These are phyloP conservation scores for Aspergillus calidoustus DNA, from an alignment of 2,329 filamentous ascomycete genomes.

Conservation along the genomic window DNA sequence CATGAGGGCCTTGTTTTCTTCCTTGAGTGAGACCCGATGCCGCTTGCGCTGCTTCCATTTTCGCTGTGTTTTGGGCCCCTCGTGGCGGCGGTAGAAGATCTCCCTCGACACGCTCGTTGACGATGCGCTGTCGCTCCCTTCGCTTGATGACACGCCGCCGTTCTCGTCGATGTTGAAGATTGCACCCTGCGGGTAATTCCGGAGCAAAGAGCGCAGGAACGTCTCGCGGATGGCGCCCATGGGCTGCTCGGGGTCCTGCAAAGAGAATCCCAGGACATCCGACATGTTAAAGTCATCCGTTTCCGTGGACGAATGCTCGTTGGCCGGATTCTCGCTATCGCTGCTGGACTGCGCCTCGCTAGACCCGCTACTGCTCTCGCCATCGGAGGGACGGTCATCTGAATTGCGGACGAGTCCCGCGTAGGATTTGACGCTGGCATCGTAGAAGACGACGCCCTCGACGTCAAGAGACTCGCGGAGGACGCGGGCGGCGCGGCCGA, in stretches of 20 bases:
- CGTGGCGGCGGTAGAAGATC: constrained; percentile 5
- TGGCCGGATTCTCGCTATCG: constrained; percentile 3
- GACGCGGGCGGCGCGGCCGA: constrained; percentile 52
- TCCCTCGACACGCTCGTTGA: constrained; percentile 5
- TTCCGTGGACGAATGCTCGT: background rate
- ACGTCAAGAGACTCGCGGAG: constrained; percentile 49
- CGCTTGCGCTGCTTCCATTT: constrained; percentile 20
- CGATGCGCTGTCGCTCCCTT: constrained; percentile 24
- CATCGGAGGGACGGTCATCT: constrained; percentile 12
- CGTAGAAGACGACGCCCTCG: constrained; percentile 44
- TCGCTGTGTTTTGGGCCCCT: background rate
- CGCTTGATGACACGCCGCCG: constrained; percentile 27
- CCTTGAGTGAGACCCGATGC: constrained; percentile 20
- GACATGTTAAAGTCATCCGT: constrained; percentile 1
- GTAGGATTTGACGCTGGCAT: constrained; percentile 26
- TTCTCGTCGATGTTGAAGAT: constrained; percentile 33
- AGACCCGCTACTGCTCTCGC: constrained; percentile 4
- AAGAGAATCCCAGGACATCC: constrained; percentile 24
- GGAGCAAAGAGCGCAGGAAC: constrained; percentile 26
- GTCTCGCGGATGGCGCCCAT: constrained; percentile 17
- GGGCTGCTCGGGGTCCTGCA: constrained; percentile 22
- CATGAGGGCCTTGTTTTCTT: constrained; percentile 28
- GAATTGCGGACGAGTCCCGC: constrained; percentile 20
- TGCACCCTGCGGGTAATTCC: constrained; percentile 33
- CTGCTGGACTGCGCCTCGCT: constrained; percentile 12